A percentile compares a stretch with the other conserved stretches of the same genome.
Conservation (phyloP, 2,329 filamentous ascomycete species). For the Penicillium palitans region DNA sequence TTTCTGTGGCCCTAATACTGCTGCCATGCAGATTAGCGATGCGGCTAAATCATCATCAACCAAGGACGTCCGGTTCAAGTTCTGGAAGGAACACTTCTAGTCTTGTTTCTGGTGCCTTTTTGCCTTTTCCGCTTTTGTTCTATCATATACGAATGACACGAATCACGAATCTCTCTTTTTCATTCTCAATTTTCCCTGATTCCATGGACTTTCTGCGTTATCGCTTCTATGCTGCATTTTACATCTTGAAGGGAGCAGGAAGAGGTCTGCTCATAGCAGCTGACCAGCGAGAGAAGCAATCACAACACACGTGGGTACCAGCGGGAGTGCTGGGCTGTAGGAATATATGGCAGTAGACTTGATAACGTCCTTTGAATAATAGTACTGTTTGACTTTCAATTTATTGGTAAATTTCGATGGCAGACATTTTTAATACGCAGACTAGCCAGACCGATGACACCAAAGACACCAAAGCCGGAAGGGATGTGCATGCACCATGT, state of each 20-base stretch:
- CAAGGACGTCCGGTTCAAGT: slow-evolving; percentile 85
- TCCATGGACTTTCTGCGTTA: slow-evolving; percentile 1
- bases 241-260: not conserved
- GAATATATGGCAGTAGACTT: slow-evolving; percentile 7
- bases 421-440: too few relatives aligned
- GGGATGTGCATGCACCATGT: too few relatives aligned
- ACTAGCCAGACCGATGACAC: too few relatives aligned
- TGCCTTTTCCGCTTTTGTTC: not conserved
- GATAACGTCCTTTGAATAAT: not conserved
- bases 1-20: slow-evolving; percentile 85
- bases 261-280: not conserved
- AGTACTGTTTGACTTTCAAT: not conserved
- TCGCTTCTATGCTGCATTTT: slow-evolving; percentile 2
- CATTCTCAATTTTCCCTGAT: slow-evolving; percentile 2
- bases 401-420: not conserved
- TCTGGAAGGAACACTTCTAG: slow-evolving; percentile 92
- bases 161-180: slow-evolving; percentile 25
- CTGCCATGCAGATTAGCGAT: slow-evolving; percentile 79
- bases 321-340: not conserved
- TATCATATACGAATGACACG: slow-evolving; percentile 21
- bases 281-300: not conserved
- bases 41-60: slow-evolving; percentile 73
- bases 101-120: not conserved
- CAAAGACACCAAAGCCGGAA: too few relatives aligned
- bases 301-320: not conserved